Evolutionary conservation across 371 early-diverging fungal genomes (phyloP), one percentile per base, ranked within the genome.

Genomic region (Chytridiales sp.): DNA sequence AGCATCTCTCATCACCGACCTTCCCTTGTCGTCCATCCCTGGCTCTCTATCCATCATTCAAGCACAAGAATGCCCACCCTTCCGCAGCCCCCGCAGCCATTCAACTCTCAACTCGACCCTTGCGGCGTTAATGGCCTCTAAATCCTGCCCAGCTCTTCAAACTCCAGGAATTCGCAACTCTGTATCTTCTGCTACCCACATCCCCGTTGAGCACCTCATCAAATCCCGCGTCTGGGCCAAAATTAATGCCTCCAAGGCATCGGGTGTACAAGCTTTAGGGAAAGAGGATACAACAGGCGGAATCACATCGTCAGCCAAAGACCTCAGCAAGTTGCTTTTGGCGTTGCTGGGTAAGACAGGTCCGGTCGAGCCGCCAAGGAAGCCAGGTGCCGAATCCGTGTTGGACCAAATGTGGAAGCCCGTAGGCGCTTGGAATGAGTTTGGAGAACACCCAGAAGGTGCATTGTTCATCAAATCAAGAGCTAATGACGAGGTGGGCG

Each of bases 181-280:
- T 11, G 15, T 27, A 13, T n/a, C 29, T 29, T 21, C 4, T 1
- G 15, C 31, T n/a, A 36, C 49, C n/a, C 13, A 49, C 2, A 35
- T 39, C 21, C 40, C 34, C 1, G 19, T 59, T 36, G 59, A 59
- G 32, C 8, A 27, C 21, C 27, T 49, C 2, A 13, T 59, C 21
- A 48, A 59, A n/a, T 39, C 47, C 9, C 17, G 24, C n/a, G 59
- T 59, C 13, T 49, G 47, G 39, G 26, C 19, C 4, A 38, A 47
- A 31, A 48, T 59, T 29, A 42, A 50, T 4, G 59, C 59, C 1
- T 59, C 59, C 15, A 13, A 29, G 13, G 50, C 40, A 26, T 32
- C 39, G 11, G 48, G 59, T 1, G 47, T 59, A 21, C 4, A 15
- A 4, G n/a, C 59, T 2, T 32, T 11, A 15, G 59, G 59, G 1